Evolutionary conservation across 1,139 yeast genomes (phyloP).

Genomic region (Nakaseomyces uthaithaninus): DNA sequence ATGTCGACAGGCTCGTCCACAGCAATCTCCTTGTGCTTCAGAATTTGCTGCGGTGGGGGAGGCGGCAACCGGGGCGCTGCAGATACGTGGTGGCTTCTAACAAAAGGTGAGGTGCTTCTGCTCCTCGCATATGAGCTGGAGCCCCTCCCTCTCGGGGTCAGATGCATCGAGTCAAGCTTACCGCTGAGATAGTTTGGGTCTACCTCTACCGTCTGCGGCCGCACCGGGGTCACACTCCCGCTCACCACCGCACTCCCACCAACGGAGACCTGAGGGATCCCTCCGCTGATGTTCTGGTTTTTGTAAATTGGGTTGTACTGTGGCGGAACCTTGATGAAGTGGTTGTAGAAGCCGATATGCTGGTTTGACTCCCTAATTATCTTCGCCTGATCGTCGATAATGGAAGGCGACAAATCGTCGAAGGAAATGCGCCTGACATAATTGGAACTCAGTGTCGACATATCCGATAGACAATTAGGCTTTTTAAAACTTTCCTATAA

Average conservation of each 20-base stretch:
- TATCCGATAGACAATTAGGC: too few relatives aligned
- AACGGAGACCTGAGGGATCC: not conserved
- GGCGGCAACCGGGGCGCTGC: conserved; percentile 30
- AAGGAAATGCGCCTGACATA: conserved; percentile 28
- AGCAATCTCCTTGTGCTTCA: conserved; percentile 18
- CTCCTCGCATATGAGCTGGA: conserved; percentile 7
- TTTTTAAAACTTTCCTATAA: too few relatives aligned
- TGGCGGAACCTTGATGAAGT: conserved; percentile 29
- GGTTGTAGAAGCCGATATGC: conserved; percentile 22
- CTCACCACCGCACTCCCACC: conserved; percentile 5
- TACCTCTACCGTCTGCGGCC: conserved; percentile 3
- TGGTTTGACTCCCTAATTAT: conserved; percentile 17
- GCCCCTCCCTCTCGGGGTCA: not conserved
- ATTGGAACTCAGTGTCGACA: not conserved
- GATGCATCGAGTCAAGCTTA: not conserved
- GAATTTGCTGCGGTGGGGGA: conserved; percentile 30
- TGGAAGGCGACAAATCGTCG: conserved; percentile 30
- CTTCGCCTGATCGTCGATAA: conserved; percentile 26
- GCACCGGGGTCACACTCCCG: conserved; percentile 4
- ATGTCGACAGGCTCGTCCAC: conserved; percentile 15
- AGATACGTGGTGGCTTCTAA: not conserved
- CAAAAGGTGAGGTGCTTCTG: conserved; percentile 12
- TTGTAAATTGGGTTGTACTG: conserved; percentile 25
- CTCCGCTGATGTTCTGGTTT: not conserved
- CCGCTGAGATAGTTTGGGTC: not conserved